Conservation (phyloP, 169 alveolate genomes). For the Plasmodium billcollinsi region DNA sequence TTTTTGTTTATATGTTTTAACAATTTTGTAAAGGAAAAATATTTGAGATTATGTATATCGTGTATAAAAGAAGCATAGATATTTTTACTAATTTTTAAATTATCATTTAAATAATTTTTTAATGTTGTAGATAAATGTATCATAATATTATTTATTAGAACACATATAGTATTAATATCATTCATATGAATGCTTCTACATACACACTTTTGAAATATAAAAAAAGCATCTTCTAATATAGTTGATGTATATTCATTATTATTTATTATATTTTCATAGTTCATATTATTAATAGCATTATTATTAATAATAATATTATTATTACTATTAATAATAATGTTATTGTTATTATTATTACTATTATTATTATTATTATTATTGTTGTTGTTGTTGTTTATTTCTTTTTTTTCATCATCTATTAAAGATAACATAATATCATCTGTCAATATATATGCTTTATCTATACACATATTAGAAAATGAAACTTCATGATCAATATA, state of each 20-base stretch:
- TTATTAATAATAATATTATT: constrained; percentile 1
- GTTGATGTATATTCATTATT: constrained; percentile 66
- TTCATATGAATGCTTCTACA: constrained; percentile 75
- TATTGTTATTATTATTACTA: neutral
- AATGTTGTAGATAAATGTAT: constrained; percentile 34
- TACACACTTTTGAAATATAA: constrained; percentile 60
- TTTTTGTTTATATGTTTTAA: constrained; percentile 35
- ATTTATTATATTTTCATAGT: neutral
- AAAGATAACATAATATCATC: constrained; percentile 69
- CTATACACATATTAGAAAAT: constrained; percentile 43
- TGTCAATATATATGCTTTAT: constrained; percentile 62
- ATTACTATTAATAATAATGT: neutral
- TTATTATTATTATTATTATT: too few species aligned
- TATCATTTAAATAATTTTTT: constrained; percentile 33
- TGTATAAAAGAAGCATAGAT: constrained; percentile 62
- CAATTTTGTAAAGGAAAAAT: constrained; percentile 29
- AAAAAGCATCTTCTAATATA: constrained; percentile 64
- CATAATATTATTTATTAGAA: constrained; percentile 55
- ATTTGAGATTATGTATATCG: constrained; percentile 24
- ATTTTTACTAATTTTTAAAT: constrained; percentile 45
- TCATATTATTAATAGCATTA: neutral
- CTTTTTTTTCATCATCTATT: constrained; percentile 30
- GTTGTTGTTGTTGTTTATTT: too few species aligned
- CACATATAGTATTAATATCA: constrained; percentile 70
- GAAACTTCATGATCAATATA: constrained; percentile 49